phyloP scores from a whole-genome alignment of 1,284 basidiomycete genomes.

The Ganoderma meredithae region DNA sequence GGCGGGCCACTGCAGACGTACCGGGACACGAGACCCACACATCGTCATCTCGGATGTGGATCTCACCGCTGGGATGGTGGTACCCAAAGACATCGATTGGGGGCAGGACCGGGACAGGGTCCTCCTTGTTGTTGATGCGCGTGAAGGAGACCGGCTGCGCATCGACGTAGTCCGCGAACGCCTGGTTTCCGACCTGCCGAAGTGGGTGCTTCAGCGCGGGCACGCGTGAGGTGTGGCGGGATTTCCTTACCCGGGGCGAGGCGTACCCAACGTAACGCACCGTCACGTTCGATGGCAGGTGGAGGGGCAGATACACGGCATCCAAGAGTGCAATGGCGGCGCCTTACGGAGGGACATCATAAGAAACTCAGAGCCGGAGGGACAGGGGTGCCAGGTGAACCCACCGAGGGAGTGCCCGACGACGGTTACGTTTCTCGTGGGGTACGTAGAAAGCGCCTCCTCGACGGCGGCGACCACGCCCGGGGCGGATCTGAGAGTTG shows the following conservation, averaged over 20 bases:
- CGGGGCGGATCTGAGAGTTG: conserved; percentile 35
- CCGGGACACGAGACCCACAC: conserved; percentile 58
- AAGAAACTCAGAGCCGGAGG: neutral
- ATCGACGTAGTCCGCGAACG: conserved; percentile 63
- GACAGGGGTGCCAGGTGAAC: conserved; percentile 7
- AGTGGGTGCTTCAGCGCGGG: neutral
- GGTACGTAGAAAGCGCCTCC: conserved; percentile 37
- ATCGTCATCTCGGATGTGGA: conserved; percentile 57
- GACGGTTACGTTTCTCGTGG: conserved; percentile 40
- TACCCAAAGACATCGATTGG: conserved; percentile 55
- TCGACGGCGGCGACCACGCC: conserved; percentile 45
- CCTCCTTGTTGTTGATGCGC: conserved; percentile 40
- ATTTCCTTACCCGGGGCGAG: conserved; percentile 56
- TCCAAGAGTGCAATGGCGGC: conserved; percentile 57
- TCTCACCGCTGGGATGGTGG: conserved; percentile 63
- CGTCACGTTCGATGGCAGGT: conserved; percentile 45
- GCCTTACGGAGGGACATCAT: conserved; percentile 31
- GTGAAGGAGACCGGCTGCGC: conserved; percentile 46
- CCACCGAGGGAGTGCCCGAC: conserved; percentile 50
- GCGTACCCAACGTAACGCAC: conserved; percentile 52
- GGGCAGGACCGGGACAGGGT: conserved; percentile 36
- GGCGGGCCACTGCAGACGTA: conserved; percentile 20
- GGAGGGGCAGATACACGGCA: conserved; percentile 52
- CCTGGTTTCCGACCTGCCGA: conserved; percentile 63
- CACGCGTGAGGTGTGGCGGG: neutral